Evolutionary conservation across 371 early-diverging fungal genomes (phyloP).

Genomic region (Syncephalis plumigaleata): DNA sequence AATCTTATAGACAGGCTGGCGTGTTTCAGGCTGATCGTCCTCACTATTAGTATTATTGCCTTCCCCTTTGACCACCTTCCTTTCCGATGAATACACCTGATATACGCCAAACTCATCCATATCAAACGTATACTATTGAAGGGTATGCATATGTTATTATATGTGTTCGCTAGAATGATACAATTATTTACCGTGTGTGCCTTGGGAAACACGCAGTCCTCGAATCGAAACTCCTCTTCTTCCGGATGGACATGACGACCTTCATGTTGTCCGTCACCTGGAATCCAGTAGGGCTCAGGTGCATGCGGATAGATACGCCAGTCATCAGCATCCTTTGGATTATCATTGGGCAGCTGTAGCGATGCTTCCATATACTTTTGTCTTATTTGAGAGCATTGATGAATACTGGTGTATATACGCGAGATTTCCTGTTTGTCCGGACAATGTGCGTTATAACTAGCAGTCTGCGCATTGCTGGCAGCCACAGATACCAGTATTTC

Average conservation of each 20-base stretch:
- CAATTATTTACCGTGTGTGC: slow-evolving; percentile 19
- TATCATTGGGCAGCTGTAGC: slow-evolving; percentile 62
- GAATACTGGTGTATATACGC: not conserved
- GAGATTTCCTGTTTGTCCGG: not conserved
- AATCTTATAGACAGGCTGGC: slow-evolving; percentile 26
- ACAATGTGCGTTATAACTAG: no score
- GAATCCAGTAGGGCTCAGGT: slow-evolving; percentile 54
- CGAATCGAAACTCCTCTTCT: slow-evolving; percentile 39
- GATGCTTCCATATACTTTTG: slow-evolving; percentile 69
- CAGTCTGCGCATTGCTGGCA: no score
- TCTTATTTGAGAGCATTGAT: slow-evolving; percentile 50
- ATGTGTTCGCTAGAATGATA: not conserved
- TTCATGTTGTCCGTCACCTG: slow-evolving; percentile 4
- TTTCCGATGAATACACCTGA: slow-evolving; percentile 17
- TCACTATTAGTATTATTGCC: not conserved
- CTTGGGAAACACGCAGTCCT: slow-evolving; percentile 40
- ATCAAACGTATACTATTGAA: slow-evolving; percentile 17
- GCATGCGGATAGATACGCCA: slow-evolving; percentile 87
- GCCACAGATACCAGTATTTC: no score
- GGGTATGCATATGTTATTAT: not conserved
- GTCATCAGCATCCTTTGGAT: slow-evolving; percentile 60
- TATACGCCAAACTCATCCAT: slow-evolving; percentile 44
- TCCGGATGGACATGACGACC: slow-evolving; percentile 7
- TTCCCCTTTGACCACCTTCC: not conserved
- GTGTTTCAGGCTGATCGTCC: slow-evolving; percentile 9